Evolutionary conservation across 2,329 filamentous ascomycete species (phyloP).

Genomic region (Pyricularia grisea): DNA sequence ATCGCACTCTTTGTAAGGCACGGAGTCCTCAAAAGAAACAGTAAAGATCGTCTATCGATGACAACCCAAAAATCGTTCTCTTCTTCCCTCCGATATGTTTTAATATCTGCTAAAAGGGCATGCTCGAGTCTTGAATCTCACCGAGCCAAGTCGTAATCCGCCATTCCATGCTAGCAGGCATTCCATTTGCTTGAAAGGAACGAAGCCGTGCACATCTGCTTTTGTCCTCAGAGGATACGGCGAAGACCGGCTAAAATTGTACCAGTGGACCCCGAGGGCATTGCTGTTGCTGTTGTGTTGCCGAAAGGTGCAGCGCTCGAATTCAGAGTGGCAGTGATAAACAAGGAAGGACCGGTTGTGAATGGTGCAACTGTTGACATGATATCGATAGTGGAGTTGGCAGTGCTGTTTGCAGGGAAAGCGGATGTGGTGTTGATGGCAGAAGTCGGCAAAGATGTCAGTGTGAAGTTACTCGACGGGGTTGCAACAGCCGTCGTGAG

Average conservation of each 20-base stretch:
- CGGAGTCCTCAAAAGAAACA: not conserved
- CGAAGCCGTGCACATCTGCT: not conserved
- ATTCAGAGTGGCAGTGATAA: not conserved
- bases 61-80: not conserved
- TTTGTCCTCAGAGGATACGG: not conserved
- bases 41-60: not conserved
- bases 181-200: not conserved
- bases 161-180: not conserved
- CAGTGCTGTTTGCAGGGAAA: not conserved
- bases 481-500: not conserved
- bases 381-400: not conserved
- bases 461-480: not conserved
- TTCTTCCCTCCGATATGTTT: not conserved
- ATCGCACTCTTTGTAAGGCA: not conserved
- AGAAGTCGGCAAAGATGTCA: not conserved
- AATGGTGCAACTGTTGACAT: not conserved
- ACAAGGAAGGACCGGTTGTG: not conserved
- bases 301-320: constrained; percentile 1
- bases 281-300: constrained; percentile 2
- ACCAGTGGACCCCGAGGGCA: not conserved
- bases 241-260: not conserved
- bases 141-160: not conserved
- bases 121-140: not conserved
- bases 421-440: not conserved
- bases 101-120: not conserved